These are phyloP conservation scores for Ganoderma multipileum DNA, from an alignment of 1,284 basidiomycete genomes.

Conservation along the genomic window DNA sequence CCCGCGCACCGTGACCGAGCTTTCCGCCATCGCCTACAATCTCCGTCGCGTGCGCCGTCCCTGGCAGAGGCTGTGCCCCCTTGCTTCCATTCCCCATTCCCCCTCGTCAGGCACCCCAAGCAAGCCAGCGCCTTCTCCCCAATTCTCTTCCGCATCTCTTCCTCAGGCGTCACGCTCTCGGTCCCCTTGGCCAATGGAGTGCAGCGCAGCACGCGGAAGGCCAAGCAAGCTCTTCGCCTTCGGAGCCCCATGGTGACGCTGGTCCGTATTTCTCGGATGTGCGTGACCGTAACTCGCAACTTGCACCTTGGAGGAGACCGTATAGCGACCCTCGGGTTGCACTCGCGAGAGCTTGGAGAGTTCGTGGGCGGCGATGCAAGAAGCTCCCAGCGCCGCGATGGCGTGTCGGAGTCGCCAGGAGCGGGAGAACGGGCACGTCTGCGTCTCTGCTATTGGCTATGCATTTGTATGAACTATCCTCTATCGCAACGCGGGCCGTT, in stretches of 20 bases:
- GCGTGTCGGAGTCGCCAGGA: not conserved
- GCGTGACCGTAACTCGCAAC: not conserved
- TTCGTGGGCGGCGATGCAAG: not conserved
- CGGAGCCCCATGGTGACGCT: not conserved
- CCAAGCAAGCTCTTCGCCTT: not conserved
- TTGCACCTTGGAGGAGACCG: not conserved
- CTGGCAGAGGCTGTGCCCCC: not conserved
- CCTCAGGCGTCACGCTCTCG: not conserved
- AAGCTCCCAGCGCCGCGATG: not conserved
- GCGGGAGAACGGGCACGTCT: not conserved
- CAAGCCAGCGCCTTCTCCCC: not conserved
- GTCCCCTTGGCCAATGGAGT: not conserved
- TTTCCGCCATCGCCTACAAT: not conserved
- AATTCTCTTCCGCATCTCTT: not conserved
- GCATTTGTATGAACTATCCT: not conserved
- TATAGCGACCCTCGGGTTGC: not conserved
- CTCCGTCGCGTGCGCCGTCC: not conserved
- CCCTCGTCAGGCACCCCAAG: not conserved
- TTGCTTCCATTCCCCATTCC: not conserved
- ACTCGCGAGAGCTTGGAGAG: not conserved
- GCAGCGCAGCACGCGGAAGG: not conserved
- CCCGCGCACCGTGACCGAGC: not conserved
- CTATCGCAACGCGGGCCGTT: not conserved
- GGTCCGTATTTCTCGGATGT: not conserved
- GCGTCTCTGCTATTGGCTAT: not conserved